These are phyloP conservation scores for Fusarium pseudocircinatum DNA, from an alignment of 2,329 filamentous ascomycete genomes.

Conservation along the genomic window DNA sequence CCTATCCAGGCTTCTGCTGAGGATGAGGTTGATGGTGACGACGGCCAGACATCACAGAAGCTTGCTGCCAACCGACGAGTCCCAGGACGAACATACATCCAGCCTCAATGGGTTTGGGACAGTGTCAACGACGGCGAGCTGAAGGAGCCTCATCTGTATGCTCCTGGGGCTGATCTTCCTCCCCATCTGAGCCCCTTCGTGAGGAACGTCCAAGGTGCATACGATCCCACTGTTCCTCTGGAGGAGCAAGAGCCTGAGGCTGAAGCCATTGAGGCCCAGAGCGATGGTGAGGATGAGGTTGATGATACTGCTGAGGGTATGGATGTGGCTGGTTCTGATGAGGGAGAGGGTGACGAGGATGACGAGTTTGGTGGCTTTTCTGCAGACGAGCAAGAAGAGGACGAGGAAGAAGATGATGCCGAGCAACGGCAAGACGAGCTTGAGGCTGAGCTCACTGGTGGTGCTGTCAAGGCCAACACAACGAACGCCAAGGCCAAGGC, in stretches of 20 bases:
- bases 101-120: constrained; percentile 99
- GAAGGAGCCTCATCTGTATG: constrained; percentile 86
- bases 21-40: constrained; percentile 58
- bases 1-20: constrained; percentile 69
- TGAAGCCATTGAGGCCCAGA: constrained; percentile 79
- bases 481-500: constrained; percentile 63
- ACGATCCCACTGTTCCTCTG: constrained; percentile 87
- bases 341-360: constrained; percentile 58
- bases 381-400: constrained; percentile 55
- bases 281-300: constrained; percentile 59
- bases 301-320: constrained; percentile 59
- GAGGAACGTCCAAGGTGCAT: constrained; percentile 84
- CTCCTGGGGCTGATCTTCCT: constrained; percentile 87
- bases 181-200: constrained; percentile 98
- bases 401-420: constrained; percentile 69
- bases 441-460: constrained; percentile 88
- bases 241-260: constrained; percentile 89
- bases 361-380: constrained; percentile 61
- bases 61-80: constrained; percentile 74
- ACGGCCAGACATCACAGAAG: constrained; percentile 70
- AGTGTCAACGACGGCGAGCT: constrained; percentile 92
- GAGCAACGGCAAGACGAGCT: constrained; percentile 87
- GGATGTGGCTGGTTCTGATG: constrained; percentile 61
- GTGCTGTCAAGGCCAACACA: constrained; percentile 61
- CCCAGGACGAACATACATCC: constrained; percentile 91